phyloP scores from a whole-genome alignment of 176 grass and related monocot species.

The Bromus sterilis region DNA sequence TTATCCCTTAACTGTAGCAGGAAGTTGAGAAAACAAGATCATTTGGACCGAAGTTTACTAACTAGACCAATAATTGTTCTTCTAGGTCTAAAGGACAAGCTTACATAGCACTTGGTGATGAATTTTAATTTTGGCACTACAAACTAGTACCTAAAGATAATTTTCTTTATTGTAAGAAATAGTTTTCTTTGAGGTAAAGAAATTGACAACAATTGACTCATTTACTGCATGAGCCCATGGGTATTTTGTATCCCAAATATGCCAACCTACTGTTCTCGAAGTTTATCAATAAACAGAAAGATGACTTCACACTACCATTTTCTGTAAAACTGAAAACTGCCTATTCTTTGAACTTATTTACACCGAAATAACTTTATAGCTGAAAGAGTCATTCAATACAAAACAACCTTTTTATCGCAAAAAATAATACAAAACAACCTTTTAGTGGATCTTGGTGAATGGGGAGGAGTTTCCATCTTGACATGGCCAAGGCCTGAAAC shows the following conservation, averaged over 20 bases:
- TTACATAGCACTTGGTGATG: neutral
- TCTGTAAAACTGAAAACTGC: neutral
- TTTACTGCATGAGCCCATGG: neutral
- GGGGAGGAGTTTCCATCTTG: slow-evolving; percentile 64
- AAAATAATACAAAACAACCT: slow-evolving; percentile 29
- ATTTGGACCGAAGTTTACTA: neutral
- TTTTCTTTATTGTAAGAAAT: neutral
- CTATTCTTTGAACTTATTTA: neutral
- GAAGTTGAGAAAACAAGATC: slow-evolving; percentile 1
- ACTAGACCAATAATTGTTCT: neutral
- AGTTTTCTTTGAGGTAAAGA: neutral
- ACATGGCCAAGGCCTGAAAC: slow-evolving; percentile 66
- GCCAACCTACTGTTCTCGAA: neutral
- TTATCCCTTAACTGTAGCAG: neutral
- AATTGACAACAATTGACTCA: neutral
- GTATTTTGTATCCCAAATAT: neutral
- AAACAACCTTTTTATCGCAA: slow-evolving; percentile 54
- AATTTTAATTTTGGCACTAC: neutral
- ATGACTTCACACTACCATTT: neutral
- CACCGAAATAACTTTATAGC: neutral
- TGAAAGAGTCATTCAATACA: neutral
- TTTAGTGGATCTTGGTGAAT: slow-evolving; percentile 42
- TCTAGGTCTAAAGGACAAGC: neutral
- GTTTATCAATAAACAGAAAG: neutral
- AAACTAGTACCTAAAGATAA: neutral